These are phyloP conservation scores for Lasiosphaeria miniovina DNA, from an alignment of 495 filamentous ascomycete genomes.

Conservation along the genomic window DNA sequence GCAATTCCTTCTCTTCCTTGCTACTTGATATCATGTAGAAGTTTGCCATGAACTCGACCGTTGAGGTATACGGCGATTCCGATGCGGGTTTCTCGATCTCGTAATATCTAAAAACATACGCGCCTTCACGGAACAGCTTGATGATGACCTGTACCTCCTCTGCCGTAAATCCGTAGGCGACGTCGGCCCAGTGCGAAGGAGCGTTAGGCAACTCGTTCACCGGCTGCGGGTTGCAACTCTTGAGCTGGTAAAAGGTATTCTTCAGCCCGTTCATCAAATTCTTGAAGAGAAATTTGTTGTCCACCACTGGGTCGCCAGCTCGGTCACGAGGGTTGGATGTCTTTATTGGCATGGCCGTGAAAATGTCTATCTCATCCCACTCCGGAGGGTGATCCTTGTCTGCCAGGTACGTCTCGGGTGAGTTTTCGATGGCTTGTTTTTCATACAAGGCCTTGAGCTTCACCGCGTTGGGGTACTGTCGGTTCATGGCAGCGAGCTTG, in stretches of 20 bases:
- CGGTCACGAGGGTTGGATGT: constrained; percentile 89
- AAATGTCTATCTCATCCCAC: constrained; percentile 98
- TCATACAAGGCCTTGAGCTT: constrained; percentile 79
- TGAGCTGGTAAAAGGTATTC: constrained; percentile 92
- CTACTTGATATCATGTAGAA: constrained; percentile 88
- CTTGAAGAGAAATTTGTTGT: constrained; percentile 98
- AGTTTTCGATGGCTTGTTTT: constrained; percentile 61
- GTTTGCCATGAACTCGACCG: constrained; percentile 85
- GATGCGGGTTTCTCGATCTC: constrained; percentile 75
- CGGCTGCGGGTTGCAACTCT: constrained; percentile 72
- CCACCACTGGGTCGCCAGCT: constrained; percentile 85
- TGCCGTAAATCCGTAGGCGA: constrained; percentile 93
- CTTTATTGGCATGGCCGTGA: constrained; percentile 92
- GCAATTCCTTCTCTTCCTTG: constrained; percentile 95
- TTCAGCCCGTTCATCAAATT: constrained; percentile 98
- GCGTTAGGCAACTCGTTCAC: constrained; percentile 73
- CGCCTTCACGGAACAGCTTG: constrained; percentile 95
- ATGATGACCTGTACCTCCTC: constrained; percentile 96
- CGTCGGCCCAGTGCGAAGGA: constrained; percentile 89
- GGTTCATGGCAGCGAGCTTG: constrained; percentile 97
- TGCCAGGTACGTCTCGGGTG: constrained; percentile 75
- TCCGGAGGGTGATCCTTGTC: constrained; percentile 77
- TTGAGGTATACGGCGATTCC: constrained; percentile 71
- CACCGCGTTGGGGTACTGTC: constrained; percentile 89
- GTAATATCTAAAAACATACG: constrained; percentile 94